phyloP scores from a whole-genome alignment of 257 asterid genomes.

The Leonotis leonurus region DNA sequence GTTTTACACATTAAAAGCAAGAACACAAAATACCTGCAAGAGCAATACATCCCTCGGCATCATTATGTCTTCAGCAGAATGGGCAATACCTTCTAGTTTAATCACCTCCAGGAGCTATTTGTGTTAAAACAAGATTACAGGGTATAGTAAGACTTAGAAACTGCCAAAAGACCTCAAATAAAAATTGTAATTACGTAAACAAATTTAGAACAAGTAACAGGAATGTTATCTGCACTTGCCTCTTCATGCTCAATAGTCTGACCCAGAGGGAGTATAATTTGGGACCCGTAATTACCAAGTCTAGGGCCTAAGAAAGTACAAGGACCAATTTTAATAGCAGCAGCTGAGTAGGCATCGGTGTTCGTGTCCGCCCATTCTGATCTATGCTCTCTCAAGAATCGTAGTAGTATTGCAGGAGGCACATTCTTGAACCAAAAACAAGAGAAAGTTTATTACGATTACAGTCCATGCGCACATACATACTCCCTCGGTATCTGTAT shows the following conservation, averaged over 20 bases:
- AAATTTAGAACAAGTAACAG: not conserved
- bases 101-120: constrained; percentile 78
- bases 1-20: not conserved
- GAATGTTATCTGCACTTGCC: constrained; percentile 36
- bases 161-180: not conserved
- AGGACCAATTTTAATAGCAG: constrained; percentile 63
- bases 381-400: constrained; percentile 82
- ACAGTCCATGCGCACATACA: not conserved
- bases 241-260: constrained; percentile 89
- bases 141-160: no score
- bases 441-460: not conserved
- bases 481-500: not conserved
- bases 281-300: constrained; percentile 61
- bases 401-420: constrained; percentile 79
- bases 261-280: constrained; percentile 78
- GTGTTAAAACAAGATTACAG: not conserved
- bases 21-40: constrained; percentile 51
- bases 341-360: constrained; percentile 74
- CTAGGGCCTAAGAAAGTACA: constrained; percentile 52
- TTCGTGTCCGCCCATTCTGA: constrained; percentile 93
- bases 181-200: not conserved
- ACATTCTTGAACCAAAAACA: constrained; percentile 50
- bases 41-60: constrained; percentile 73
- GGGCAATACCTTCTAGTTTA: constrained; percentile 67
- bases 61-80: constrained; percentile 59